Percentiles rank a stretch among this genome's conserved stretches.
Conservation (phyloP, 495 filamentous ascomycete species). For the Sordaria brevicollis region DNA sequence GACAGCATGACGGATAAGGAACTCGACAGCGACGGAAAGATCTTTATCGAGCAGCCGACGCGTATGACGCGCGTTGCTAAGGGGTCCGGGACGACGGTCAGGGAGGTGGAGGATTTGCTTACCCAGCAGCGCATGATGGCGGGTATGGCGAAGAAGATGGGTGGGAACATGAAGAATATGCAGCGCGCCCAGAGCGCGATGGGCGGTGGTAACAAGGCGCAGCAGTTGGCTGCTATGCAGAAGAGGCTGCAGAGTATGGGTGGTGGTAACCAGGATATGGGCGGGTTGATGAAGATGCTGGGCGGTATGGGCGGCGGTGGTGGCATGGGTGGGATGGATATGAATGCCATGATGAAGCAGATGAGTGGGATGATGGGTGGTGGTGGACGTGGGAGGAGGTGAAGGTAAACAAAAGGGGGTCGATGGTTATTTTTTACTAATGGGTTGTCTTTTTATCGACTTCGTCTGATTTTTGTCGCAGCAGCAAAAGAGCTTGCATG, state of each 20-base stretch:
- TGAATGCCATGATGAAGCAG: slow-evolving; percentile 78
- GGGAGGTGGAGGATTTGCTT: slow-evolving; percentile 94
- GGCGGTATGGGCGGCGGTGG: slow-evolving; percentile 44
- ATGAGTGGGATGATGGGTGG: slow-evolving; percentile 51
- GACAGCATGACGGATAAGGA: slow-evolving; percentile 96
- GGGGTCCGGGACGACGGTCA: slow-evolving; percentile 81
- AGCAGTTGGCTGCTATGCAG: slow-evolving; percentile 97
- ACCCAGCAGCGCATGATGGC: slow-evolving; percentile 99
- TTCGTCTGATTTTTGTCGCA: neutral
- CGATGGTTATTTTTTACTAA: neutral
- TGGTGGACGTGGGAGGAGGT: slow-evolving; percentile 17
- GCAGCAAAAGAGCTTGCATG: neutral
- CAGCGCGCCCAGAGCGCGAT: slow-evolving; percentile 84
- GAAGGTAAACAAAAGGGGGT: neutral
- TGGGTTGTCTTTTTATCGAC: neutral
- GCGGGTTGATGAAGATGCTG: slow-evolving; percentile 76
- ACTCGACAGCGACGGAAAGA: slow-evolving; percentile 86
- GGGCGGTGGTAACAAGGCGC: slow-evolving; percentile 74
- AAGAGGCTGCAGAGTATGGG: slow-evolving; percentile 90
- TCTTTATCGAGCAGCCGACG: slow-evolving; percentile 84
- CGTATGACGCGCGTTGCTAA: slow-evolving; percentile 88
- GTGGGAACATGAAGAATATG: slow-evolving; percentile 93
- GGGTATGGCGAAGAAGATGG: slow-evolving; percentile 98
- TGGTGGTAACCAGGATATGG: slow-evolving; percentile 63
- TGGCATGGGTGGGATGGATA: slow-evolving; percentile 63